phyloP scores from a whole-genome alignment of 345 rosid species.

The Rhizophora apiculata region DNA sequence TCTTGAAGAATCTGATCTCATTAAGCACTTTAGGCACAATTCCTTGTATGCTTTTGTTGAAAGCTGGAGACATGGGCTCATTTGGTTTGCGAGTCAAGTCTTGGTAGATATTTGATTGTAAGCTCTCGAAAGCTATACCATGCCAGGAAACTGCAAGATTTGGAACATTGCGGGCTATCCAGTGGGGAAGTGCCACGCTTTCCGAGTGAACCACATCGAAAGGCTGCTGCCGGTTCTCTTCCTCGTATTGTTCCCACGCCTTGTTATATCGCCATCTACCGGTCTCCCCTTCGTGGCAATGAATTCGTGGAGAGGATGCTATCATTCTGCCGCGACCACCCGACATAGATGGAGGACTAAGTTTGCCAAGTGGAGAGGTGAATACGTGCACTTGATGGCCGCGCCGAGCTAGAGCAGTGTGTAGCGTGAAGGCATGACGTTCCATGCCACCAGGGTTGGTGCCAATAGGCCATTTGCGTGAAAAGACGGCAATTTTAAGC shows the following conservation, averaged over 20 bases:
- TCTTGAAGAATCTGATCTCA: constrained; percentile 79
- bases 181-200: constrained; percentile 84
- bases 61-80: constrained; percentile 54
- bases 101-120: constrained; percentile 72
- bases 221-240: constrained; percentile 47
- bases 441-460: constrained; percentile 92
- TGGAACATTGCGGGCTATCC: constrained; percentile 54
- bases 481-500: constrained; percentile 78
- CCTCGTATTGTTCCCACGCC: constrained; percentile 79
- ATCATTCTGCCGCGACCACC: not conserved
- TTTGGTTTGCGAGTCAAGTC: constrained; percentile 61
- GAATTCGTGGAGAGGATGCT: constrained; percentile 37
- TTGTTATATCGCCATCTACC: constrained; percentile 73
- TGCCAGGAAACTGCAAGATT: constrained; percentile 90
- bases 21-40: constrained; percentile 66
- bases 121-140: constrained; percentile 85
- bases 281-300: constrained; percentile 67
- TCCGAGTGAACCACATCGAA: constrained; percentile 88
- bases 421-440: constrained; percentile 84
- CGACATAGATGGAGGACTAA: constrained; percentile 6
- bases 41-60: constrained; percentile 49
- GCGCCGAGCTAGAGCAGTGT: constrained; percentile 64
- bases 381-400: constrained; percentile 85
- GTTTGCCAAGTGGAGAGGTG: constrained; percentile 58
- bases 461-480: constrained; percentile 84